These are phyloP conservation scores for Globisporangium echinulatum DNA, from an alignment of 352 stramenopile species.

Conservation along the genomic window DNA sequence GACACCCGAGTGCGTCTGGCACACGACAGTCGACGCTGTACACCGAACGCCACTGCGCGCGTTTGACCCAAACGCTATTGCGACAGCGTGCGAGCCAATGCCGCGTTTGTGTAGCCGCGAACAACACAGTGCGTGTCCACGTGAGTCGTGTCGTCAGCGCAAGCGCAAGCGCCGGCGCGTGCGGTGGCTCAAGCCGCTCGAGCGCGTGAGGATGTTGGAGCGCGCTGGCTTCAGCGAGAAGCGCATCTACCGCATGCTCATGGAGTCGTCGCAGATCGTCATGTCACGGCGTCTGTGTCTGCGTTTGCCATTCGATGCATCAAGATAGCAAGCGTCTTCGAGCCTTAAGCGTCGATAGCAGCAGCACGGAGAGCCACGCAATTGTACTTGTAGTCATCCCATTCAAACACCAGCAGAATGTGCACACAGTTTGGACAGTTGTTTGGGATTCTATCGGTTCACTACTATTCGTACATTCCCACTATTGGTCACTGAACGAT, in stretches of 20 bases:
- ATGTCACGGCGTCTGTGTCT: conserved; percentile 32
- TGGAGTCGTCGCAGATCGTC: conserved; percentile 42
- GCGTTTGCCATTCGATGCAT: background rate
- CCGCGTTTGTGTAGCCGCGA: background rate
- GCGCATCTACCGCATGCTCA: conserved; percentile 45
- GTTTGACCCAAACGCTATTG: background rate
- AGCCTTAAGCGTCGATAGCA: too few relatives aligned
- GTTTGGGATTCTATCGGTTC: too few relatives aligned
- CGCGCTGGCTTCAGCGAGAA: conserved; percentile 20
- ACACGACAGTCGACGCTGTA: conserved; percentile 15
- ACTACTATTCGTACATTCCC: too few relatives aligned
- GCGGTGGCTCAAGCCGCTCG: too few relatives aligned
- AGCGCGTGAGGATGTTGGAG: too few relatives aligned
- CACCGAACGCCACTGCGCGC: background rate
- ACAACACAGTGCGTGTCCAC: background rate
- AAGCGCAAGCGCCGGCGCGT: conserved; percentile 23
- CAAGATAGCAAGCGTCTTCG: too few relatives aligned
- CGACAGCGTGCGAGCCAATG: too few relatives aligned
- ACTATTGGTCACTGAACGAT: background rate
- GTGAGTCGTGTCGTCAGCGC: conserved; percentile 3
- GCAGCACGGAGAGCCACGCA: too few relatives aligned
- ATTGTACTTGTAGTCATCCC: too few relatives aligned
- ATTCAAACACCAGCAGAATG: too few relatives aligned
- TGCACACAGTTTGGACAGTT: too few relatives aligned
- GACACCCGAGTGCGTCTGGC: conserved; percentile 15